phyloP scores from a whole-genome alignment of 148 eudicot species.

The Rhododendron vialii region DNA sequence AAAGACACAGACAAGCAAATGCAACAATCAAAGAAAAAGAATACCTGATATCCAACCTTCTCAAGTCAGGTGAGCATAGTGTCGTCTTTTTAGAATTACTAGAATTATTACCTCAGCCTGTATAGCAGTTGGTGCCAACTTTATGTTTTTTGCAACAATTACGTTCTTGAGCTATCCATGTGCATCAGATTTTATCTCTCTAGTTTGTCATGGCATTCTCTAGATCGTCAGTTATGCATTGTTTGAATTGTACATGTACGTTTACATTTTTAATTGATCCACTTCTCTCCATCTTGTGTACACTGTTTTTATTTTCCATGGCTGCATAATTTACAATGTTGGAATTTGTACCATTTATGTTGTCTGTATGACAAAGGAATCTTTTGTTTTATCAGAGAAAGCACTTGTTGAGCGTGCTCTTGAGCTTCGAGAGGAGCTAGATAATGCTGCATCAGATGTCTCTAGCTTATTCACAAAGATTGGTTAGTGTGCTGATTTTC shows the following conservation, averaged over 20 bases:
- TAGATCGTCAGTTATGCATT: not conserved
- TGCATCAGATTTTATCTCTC: not conserved
- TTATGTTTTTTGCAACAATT: not conserved
- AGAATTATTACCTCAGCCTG: not conserved
- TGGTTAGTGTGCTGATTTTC: constrained; percentile 44
- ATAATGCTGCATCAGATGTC: constrained; percentile 87
- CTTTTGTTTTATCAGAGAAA: constrained; percentile 53
- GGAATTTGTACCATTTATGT: not conserved
- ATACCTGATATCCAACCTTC: constrained; percentile 77
- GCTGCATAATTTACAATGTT: not conserved
- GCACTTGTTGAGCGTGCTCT: constrained; percentile 86
- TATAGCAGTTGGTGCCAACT: not conserved
- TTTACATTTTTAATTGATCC: not conserved
- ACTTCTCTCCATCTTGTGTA: not conserved
- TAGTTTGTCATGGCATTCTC: not conserved
- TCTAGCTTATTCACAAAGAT: constrained; percentile 83
- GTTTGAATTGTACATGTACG: not conserved
- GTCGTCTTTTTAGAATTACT: not conserved
- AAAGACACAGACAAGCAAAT: constrained; percentile 89
- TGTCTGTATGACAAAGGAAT: not conserved
- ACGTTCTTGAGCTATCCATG: not conserved
- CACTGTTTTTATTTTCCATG: not conserved
- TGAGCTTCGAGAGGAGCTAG: constrained; percentile 86
- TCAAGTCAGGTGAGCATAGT: constrained; percentile 70
- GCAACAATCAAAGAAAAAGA: constrained; percentile 94